Base-by-base conservation (phyloP, 495 filamentous ascomycete genomes). In the Usnea hakonensis region DNA sequence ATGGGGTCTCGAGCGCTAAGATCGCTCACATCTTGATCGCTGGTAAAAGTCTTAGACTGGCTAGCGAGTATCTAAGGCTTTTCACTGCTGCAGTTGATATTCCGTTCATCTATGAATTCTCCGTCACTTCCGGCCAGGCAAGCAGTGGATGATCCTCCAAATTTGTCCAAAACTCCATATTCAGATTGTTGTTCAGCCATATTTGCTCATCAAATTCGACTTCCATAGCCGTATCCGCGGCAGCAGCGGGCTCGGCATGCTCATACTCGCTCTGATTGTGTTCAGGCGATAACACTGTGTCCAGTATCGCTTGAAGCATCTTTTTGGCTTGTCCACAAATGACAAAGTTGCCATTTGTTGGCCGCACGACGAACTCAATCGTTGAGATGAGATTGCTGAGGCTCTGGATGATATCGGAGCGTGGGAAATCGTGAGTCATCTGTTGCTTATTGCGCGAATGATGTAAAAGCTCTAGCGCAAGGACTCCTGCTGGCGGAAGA, bases 391-490 rank as follows among this genome's bases (percentile, higher is more conserved):
- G 9, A 9, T 48, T 48, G 43, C 43, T 26, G 21, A 48, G 9
- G 3, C 21, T 48, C 43, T 48, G 43, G n/a, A 48, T 26, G n/a
- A 48, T 26, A 13, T 48, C 9, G 2, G 43, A 48, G 21, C 43
- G 43, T 26, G 43, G 21, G 14, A 48, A 48, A 23, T 48, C 43
- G 21, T 10, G 9, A 26, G 3, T 14, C 9, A 11, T 23, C n/a
- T 26, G 5, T 74, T 70, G 16, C 36, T 52, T 1, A 86, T 74
- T 69, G 57, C 80, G 78, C n/a, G 79, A 80, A 60, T 85, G 83
- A 53, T 78, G 79, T 7, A 87, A 70, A 23, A 88, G 77, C 64
- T 88, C 85, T 46, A 87, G 75, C 23, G 83, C 80, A 21, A 87
- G 76, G 48, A 86, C 80, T 11, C 81, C 82, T 3, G 83, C 84